Conservation (phyloP, 345 rosid species). For the Gossypium longicalyx region DNA sequence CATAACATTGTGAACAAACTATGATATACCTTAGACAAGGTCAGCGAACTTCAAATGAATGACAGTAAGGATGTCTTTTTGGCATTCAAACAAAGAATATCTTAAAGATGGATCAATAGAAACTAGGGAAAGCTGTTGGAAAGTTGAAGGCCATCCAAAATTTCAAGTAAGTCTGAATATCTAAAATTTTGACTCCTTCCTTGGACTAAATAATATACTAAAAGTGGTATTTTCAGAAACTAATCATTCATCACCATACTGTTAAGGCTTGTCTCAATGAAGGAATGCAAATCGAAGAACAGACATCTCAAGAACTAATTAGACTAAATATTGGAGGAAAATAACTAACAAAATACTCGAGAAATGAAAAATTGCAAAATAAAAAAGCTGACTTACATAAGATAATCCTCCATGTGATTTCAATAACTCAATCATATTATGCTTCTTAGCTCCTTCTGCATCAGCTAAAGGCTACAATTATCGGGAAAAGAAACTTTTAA, state of each 20-base stretch:
- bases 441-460: conserved; percentile 95
- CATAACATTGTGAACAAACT: background rate
- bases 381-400: conserved; percentile 52
- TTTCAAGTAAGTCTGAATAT: background rate
- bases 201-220: background rate
- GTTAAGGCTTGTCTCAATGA: background rate
- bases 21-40: background rate
- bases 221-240: background rate
- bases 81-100: background rate
- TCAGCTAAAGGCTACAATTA: conserved; percentile 86
- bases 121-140: background rate
- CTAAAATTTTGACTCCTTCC: background rate
- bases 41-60: background rate
- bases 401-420: conserved; percentile 83
- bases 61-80: background rate
- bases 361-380: background rate
- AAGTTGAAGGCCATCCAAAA: background rate
- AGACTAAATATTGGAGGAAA: background rate
- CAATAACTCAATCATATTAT: conserved; percentile 63
- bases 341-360: background rate
- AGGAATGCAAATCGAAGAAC: background rate
- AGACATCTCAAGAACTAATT: background rate
- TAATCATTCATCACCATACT: background rate
- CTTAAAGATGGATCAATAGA: background rate
- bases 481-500: background rate